Percentiles rank a stretch among this genome's conserved stretches.
Evolutionary conservation across 1,284 basidiomycete species (phyloP).

Genomic region (Chiua sp.): DNA sequence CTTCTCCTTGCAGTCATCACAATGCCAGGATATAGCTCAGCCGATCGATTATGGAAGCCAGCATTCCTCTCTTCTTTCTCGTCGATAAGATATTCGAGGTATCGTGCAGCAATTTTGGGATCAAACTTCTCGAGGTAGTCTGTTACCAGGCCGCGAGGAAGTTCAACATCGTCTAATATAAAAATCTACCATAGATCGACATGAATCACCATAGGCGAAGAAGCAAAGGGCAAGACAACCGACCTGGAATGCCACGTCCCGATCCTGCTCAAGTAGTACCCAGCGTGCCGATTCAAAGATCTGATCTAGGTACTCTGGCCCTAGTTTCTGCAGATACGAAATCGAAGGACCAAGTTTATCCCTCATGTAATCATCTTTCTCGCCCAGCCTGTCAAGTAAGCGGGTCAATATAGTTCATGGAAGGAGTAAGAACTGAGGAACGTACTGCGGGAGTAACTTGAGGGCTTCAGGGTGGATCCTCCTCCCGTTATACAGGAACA

Average conservation of each 20-base stretch:
- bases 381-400: constrained; percentile 63
- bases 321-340: constrained; percentile 90
- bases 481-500: constrained; percentile 93
- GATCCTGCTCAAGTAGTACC: constrained; percentile 67
- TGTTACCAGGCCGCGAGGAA: constrained; percentile 79
- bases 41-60: constrained; percentile 87
- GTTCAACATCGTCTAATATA: constrained; percentile 90
- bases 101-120: constrained; percentile 71
- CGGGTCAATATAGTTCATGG: background rate
- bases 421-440: background rate
- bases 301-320: constrained; percentile 77
- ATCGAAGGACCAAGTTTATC: constrained; percentile 88
- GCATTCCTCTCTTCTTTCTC: constrained; percentile 72
- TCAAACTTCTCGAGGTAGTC: constrained; percentile 80
- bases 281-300: constrained; percentile 84
- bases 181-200: constrained; percentile 71
- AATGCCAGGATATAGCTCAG: constrained; percentile 82
- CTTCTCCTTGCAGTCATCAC: constrained; percentile 57
- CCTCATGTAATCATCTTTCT: constrained; percentile 77
- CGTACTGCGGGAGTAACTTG: constrained; percentile 76
- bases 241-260: constrained; percentile 79
- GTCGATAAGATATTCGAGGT: constrained; percentile 88
- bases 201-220: background rate
- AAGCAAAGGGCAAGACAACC: constrained; percentile 9
- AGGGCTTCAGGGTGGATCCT: constrained; percentile 95